phyloP scores from a whole-genome alignment of 2,329 filamentous ascomycete species.

The Blastomyces silverae region DNA sequence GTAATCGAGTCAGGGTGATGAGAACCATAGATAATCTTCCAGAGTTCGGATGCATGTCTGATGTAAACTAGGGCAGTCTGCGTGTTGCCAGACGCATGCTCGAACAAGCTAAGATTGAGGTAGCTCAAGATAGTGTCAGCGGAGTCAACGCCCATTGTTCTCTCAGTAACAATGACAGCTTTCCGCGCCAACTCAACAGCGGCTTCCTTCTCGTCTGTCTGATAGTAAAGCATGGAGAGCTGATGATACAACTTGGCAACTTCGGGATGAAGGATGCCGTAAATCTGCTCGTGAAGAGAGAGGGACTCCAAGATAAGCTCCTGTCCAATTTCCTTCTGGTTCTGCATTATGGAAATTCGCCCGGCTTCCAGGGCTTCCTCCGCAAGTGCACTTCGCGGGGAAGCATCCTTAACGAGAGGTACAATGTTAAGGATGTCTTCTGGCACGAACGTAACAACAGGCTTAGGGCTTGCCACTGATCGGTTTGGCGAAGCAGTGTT shows the following conservation, averaged over 20 bases:
- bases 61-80: conserved; percentile 80
- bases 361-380: conserved; percentile 95
- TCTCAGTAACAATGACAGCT: conserved; percentile 90
- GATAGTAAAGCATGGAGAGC: conserved; percentile 91
- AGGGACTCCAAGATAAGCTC: conserved; percentile 93
- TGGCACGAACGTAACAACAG: conserved; percentile 60
- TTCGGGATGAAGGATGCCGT: conserved; percentile 93
- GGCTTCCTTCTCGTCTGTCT: conserved; percentile 94
- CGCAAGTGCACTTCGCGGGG: conserved; percentile 79
- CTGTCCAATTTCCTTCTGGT: conserved; percentile 91
- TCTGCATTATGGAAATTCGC: conserved; percentile 89
- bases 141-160: conserved; percentile 87
- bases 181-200: conserved; percentile 94
- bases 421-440: conserved; percentile 89
- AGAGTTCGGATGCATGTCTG: conserved; percentile 85
- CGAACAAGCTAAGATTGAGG: conserved; percentile 88
- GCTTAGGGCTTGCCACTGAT: conserved; percentile 40
- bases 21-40: conserved; percentile 93
- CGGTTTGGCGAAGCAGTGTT: conserved; percentile 45
- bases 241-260: conserved; percentile 93
- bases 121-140: conserved; percentile 92
- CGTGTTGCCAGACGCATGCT: conserved; percentile 88
- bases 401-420: conserved; percentile 91
- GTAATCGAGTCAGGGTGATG: conserved; percentile 97
- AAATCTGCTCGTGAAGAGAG: conserved; percentile 96